Base-by-base conservation (phyloP, 2,329 filamentous ascomycete genomes). In the Stagonosporopsis cucurbitacearum region DNA sequence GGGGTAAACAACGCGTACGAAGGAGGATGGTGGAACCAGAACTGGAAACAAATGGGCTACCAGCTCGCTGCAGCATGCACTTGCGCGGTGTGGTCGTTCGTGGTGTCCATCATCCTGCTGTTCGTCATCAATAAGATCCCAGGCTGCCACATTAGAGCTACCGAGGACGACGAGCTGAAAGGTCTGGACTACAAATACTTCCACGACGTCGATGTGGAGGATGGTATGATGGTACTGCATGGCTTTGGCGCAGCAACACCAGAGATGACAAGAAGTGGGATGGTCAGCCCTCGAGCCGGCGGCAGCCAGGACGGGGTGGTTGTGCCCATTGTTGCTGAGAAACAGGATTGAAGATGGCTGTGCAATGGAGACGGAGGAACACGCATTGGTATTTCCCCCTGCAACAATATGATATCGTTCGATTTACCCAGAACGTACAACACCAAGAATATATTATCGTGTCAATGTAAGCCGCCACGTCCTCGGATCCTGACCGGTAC, bases 111-210 rank as follows among this genome's bases (percentile, higher is more conserved):
- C 57, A 64, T 81, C 15, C 71, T 86, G 22, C 77, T 86, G 1
- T 82, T 84, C 54, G 70, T 84, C 58, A 80, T 86, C 64, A 83
- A 85, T 66, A 81, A 78, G 57, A 86, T 86, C 33, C 84, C 84
- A 0, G 84, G 83, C 0, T 76, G 85, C 55, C 81, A 84, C 54
- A 73, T 87, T 2, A 76, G 84, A 17, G 81, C 80, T 0, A 80
- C 75, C 1, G 82, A 86, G 51, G 82, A 86, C 50, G 82, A 80
- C 7, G 84, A 86, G 67, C 68, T 82, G 5, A 71, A 74, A 26
- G 84, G 84, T 0, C 68, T 87, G 36, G 84, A 86, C 60, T 66
- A 76, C 64, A 79, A 82, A 62, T 81, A 82, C 64, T 78, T 80
- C 15, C 76, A 77, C 57, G 78, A 72, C 54, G 66, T 60, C 1